These are phyloP conservation scores for Ceratocystis colombiana DNA, from an alignment of 2,329 filamentous ascomycete genomes.

Conservation along the genomic window DNA sequence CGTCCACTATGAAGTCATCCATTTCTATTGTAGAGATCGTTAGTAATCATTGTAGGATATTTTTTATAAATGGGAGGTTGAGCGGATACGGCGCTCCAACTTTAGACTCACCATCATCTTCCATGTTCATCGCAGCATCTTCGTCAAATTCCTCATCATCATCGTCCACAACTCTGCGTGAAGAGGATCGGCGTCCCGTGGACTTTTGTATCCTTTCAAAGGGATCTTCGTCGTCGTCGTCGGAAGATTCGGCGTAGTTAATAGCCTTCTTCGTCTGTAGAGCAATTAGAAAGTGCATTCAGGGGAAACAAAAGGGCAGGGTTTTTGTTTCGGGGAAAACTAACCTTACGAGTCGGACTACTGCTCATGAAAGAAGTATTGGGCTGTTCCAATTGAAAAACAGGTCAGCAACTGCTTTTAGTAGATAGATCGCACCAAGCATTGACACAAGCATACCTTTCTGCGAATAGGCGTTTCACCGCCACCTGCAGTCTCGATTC, in stretches of 20 bases:
- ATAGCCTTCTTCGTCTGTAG: slow-evolving; percentile 46
- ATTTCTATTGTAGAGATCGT: slow-evolving; percentile 48
- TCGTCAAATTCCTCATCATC: slow-evolving; percentile 59
- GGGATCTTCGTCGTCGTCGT: slow-evolving; percentile 62
- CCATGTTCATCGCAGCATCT: slow-evolving; percentile 44
- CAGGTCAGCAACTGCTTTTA: not conserved
- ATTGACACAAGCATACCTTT: slow-evolving; percentile 7
- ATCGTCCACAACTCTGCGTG: slow-evolving; percentile 52
- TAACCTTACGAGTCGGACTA: slow-evolving; percentile 73
- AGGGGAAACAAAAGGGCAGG: not conserved
- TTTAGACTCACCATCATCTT: slow-evolving; percentile 47
- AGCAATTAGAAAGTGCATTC: not conserved
- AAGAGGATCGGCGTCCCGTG: slow-evolving; percentile 34
- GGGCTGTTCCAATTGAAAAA: slow-evolving; percentile 22
- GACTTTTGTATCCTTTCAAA: slow-evolving; percentile 26
- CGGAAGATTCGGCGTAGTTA: slow-evolving; percentile 78
- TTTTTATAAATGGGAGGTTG: not conserved
- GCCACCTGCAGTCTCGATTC: not conserved
- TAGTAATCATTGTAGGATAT: slow-evolving; percentile 18
- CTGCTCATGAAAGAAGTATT: slow-evolving; percentile 41
- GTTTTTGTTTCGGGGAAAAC: not conserved
- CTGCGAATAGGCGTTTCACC: slow-evolving; percentile 26
- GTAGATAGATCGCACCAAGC: not conserved
- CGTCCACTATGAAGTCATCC: slow-evolving; percentile 77
- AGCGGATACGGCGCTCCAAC: no score